These are phyloP conservation scores for Myxozyma neglecta DNA, from an alignment of 805 yeast species.

Conservation along the genomic window DNA sequence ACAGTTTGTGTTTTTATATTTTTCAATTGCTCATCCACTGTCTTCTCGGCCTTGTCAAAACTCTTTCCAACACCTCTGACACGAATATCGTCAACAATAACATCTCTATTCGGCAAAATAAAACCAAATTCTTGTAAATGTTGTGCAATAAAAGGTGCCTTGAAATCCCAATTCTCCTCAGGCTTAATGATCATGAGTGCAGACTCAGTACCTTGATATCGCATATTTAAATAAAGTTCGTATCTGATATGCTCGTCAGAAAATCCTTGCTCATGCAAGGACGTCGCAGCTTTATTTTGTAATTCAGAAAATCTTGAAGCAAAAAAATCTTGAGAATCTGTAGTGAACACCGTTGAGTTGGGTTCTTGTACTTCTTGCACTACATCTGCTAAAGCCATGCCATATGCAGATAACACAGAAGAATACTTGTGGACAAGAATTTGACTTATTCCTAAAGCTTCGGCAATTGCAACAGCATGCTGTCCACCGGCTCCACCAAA, in stretches of 20 bases:
- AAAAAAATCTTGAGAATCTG: conserved; percentile 40
- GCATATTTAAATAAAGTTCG: conserved; percentile 71
- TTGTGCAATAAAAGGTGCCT: conserved; percentile 49
- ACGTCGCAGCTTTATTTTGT: conserved; percentile 44
- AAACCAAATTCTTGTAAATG: conserved; percentile 78
- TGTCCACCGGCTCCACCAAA: conserved; percentile 97
- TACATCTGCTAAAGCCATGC: conserved; percentile 83
- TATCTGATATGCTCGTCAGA: conserved; percentile 46
- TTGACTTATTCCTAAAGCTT: conserved; percentile 62
- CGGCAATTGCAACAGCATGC: conserved; percentile 77
- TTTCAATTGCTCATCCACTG: conserved; percentile 56
- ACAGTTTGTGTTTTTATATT: conserved; percentile 35
- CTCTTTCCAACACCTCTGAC: conserved; percentile 73
- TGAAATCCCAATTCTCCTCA: conserved; percentile 41
- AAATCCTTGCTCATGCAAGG: conserved; percentile 57
- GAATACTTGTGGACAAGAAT: conserved; percentile 79
- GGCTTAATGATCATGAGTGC: conserved; percentile 62
- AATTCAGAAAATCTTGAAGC: conserved; percentile 50
- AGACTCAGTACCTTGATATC: conserved; percentile 89
- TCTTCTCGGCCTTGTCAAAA: conserved; percentile 43
- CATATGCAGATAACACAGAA: conserved; percentile 82
- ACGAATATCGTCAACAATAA: conserved; percentile 70
- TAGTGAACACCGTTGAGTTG: conserved; percentile 49
- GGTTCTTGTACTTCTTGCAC: conserved; percentile 81
- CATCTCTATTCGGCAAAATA: conserved; percentile 51